Percentiles rank a stretch among this genome's conserved stretches.
These are phyloP conservation scores for Salix viminalis DNA, from an alignment of 345 rosid genomes.

Conservation along the genomic window DNA sequence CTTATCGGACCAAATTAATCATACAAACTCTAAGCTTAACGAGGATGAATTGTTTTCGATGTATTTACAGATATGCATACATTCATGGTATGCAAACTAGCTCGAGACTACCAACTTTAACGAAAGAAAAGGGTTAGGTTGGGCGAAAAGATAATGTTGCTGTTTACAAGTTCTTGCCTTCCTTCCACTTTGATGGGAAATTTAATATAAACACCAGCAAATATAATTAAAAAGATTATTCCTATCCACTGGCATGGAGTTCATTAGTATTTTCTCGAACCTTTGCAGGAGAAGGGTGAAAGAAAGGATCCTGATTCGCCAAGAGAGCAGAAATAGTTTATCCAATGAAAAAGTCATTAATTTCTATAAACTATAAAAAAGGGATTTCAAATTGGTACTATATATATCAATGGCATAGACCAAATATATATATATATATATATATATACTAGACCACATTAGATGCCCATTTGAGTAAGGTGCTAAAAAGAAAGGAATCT, in stretches of 20 bases:
- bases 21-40: background rate
- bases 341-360: background rate
- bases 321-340: background rate
- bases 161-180: background rate
- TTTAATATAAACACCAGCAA: background rate
- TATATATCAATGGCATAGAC: background rate
- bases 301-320: background rate
- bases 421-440: background rate
- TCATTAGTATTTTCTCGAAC: background rate
- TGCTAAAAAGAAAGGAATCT: background rate
- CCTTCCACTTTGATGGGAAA: background rate
- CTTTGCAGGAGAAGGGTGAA: background rate
- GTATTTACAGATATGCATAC: background rate
- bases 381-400: background rate
- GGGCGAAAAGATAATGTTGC: background rate
- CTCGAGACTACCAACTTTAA: background rate
- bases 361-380: background rate
- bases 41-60: background rate
- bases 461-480: background rate
- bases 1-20: background rate
- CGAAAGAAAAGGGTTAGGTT: background rate
- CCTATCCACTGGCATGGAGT: background rate
- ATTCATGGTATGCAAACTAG: background rate
- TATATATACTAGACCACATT: background rate
- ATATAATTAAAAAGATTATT: background rate